Evolutionary conservation across 306 rosid species (phyloP).

Genomic region (Fagus crenata): DNA sequence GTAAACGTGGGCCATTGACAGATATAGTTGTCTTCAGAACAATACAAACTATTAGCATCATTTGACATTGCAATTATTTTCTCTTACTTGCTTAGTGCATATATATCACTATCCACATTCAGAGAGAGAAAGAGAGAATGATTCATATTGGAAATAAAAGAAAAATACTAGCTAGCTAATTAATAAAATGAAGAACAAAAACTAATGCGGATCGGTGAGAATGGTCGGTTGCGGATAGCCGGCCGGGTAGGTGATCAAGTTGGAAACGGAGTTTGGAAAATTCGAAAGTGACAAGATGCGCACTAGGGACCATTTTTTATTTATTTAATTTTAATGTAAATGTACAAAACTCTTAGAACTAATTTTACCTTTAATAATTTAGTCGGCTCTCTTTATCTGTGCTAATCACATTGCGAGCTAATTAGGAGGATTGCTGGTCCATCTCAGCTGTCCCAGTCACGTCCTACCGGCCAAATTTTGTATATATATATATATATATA

Average conservation of each 20-base stretch:
- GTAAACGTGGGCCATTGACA: background rate
- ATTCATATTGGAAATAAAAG: background rate
- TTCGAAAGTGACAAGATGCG: background rate
- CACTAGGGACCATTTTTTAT: too few species aligned
- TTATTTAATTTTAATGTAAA: too few species aligned
- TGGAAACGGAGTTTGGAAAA: conserved; percentile 19
- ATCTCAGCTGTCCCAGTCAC: conserved; percentile 9
- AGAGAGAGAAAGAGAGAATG: background rate
- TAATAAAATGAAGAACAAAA: background rate
- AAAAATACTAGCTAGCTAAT: too few species aligned
- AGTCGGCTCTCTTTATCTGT: too few species aligned
- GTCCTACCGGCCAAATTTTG: conserved; percentile 1
- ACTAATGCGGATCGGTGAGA: background rate
- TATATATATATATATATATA: too few species aligned
- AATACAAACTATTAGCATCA: background rate
- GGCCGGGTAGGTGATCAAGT: background rate
- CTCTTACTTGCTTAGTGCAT: background rate
- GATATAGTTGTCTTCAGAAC: background rate
- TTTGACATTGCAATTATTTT: background rate
- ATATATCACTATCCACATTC: background rate
- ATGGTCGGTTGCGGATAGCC: conserved; percentile 32
- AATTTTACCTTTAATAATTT: too few species aligned
- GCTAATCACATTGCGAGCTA: too few species aligned
- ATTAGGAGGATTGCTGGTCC: background rate
- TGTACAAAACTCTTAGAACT: too few species aligned